These are phyloP conservation scores for Stephania japonica DNA, from an alignment of 164 flowering plant genomes.

Conservation along the genomic window DNA sequence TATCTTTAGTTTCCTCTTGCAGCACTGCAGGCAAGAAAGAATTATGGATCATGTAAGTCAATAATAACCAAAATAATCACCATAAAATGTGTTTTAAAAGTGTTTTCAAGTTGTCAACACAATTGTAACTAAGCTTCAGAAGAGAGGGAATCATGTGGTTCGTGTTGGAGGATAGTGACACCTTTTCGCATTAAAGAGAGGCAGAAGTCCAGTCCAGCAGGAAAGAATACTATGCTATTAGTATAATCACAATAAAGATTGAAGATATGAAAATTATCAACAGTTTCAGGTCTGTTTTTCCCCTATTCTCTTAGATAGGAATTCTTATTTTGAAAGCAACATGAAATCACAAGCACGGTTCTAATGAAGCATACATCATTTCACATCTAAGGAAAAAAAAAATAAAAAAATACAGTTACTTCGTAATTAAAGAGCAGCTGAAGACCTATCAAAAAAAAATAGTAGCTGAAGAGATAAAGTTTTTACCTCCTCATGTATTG, in stretches of 20 bases:
- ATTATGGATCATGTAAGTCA: neutral
- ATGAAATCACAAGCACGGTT: neutral
- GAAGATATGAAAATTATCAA: neutral
- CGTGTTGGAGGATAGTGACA: neutral
- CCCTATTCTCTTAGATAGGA: neutral
- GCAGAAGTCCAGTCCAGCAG: neutral
- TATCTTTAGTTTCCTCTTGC: conserved; percentile 36
- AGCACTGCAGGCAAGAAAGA: conserved; percentile 29
- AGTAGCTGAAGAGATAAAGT: conserved; percentile 10
- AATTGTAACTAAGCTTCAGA: neutral
- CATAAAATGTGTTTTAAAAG: neutral
- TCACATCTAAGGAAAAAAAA: neutral
- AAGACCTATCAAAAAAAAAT: too few species aligned
- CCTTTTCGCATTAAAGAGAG: neutral
- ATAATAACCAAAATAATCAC: neutral
- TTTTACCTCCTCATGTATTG: conserved; percentile 42
- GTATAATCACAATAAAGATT: neutral
- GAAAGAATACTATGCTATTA: neutral
- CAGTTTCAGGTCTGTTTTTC: neutral
- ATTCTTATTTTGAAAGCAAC: neutral
- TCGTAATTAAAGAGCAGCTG: neutral
- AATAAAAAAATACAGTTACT: neutral
- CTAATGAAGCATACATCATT: neutral
- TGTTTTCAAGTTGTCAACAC: neutral
- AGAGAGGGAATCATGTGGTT: neutral